Conservation (phyloP, 495 filamentous ascomycete genomes). For the Xylaria cubensis region DNA sequence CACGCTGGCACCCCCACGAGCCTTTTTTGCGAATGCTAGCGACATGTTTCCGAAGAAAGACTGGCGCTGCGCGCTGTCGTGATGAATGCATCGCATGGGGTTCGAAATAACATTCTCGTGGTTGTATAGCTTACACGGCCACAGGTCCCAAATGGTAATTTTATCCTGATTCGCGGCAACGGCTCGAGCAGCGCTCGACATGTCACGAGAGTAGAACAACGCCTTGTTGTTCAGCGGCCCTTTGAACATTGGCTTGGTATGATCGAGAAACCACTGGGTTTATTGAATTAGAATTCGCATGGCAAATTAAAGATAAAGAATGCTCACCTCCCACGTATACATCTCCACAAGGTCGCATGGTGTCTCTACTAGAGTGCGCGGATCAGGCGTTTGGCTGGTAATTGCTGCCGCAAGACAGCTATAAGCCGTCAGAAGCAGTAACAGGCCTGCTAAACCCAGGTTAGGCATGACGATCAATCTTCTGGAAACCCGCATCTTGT, state of each 20-base stretch:
- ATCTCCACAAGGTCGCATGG: not conserved
- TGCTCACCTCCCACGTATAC: not conserved
- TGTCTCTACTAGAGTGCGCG: not conserved
- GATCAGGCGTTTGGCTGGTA: not conserved
- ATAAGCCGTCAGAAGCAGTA: not conserved
- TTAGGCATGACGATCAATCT: not conserved
- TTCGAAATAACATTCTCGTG: not conserved
- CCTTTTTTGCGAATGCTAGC: slow-evolving; percentile 15
- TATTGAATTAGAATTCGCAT: not conserved
- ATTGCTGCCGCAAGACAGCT: not conserved
- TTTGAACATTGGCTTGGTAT: not conserved
- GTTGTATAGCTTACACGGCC: not conserved
- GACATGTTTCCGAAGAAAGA: slow-evolving; percentile 22
- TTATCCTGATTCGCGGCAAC: not conserved
- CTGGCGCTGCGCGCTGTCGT: slow-evolving; percentile 1
- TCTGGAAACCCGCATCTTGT: not conserved
- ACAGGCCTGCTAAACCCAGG: not conserved
- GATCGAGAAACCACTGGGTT: not conserved
- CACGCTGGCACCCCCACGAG: slow-evolving; percentile 4
- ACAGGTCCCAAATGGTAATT: slow-evolving; percentile 17
- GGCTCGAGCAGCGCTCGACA: slow-evolving; percentile 16
- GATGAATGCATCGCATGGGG: slow-evolving; percentile 21
- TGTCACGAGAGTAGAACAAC: slow-evolving; percentile 17
- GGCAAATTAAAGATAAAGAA: not conserved
- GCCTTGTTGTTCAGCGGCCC: not conserved